Conservation (phyloP, 345 rosid genomes). For the Reutealis trisperma region DNA sequence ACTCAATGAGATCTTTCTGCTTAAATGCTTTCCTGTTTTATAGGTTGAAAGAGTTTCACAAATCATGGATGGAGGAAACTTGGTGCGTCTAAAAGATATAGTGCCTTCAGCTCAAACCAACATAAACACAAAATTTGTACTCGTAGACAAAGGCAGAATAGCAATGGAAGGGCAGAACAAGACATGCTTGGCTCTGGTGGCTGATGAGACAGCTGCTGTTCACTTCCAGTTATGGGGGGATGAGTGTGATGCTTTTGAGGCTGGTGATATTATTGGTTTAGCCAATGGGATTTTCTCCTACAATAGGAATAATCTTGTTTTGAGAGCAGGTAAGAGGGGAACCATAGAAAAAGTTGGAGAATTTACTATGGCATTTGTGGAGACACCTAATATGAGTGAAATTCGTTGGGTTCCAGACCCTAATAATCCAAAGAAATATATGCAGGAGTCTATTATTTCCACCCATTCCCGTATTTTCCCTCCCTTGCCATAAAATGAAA, state of each 20-base stretch:
- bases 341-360: slow-evolving; percentile 62
- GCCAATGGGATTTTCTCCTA: slow-evolving; percentile 68
- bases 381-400: slow-evolving; percentile 78
- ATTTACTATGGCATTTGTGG: slow-evolving; percentile 62
- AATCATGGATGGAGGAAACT: neutral
- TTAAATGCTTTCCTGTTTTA: neutral
- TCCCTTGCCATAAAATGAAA: slow-evolving; percentile 26
- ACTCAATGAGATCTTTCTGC: neutral
- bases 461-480: slow-evolving; percentile 62
- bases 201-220: slow-evolving; percentile 71
- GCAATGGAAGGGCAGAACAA: slow-evolving; percentile 38
- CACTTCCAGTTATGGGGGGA: slow-evolving; percentile 78
- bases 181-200: slow-evolving; percentile 60
- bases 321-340: slow-evolving; percentile 68
- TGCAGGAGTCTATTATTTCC: slow-evolving; percentile 52
- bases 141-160: slow-evolving; percentile 49
- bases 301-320: slow-evolving; percentile 49
- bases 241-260: slow-evolving; percentile 63
- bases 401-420: slow-evolving; percentile 65
- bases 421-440: slow-evolving; percentile 40
- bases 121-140: slow-evolving; percentile 62
- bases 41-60: neutral
- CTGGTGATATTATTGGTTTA: slow-evolving; percentile 55
- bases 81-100: slow-evolving; percentile 51
- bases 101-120: slow-evolving; percentile 71